Conservation (phyloP, 192 early-diverging fungal genomes). For the Dimargaris cristalligena region DNA sequence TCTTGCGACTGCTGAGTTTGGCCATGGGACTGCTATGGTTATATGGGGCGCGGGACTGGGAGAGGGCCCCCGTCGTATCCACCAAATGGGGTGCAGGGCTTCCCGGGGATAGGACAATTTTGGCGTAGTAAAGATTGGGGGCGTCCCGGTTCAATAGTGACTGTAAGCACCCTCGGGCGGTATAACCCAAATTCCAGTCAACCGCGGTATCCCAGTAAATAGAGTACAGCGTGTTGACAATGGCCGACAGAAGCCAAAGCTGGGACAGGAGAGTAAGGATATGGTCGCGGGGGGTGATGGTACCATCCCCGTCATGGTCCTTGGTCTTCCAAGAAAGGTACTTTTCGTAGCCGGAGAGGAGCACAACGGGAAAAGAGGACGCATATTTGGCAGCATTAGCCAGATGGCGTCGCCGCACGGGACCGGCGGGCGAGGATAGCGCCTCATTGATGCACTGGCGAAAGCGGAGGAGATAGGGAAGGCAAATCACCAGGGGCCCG, state of each 20-base stretch:
- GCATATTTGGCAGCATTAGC: constrained; percentile 88
- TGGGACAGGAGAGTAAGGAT: constrained; percentile 9
- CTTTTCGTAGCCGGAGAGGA: constrained; percentile 14
- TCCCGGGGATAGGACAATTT: background rate
- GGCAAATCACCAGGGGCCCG: constrained; percentile 17
- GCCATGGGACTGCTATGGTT: too few species aligned
- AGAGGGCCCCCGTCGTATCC: too few species aligned
- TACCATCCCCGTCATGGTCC: constrained; percentile 14
- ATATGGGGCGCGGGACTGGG: too few species aligned
- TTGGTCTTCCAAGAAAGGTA: background rate
- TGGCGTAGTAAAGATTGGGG: background rate
- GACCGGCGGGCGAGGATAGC: constrained; percentile 12
- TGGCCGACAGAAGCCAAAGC: constrained; percentile 45
- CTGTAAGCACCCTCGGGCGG: constrained; percentile 19
- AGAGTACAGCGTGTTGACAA: constrained; percentile 82
- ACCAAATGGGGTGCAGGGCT: too few species aligned
- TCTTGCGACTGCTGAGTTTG: too few species aligned
- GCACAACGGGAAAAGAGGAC: constrained; percentile 38
- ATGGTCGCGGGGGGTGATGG: background rate
- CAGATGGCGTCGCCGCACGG: constrained; percentile 48
- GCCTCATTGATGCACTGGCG: constrained; percentile 30
- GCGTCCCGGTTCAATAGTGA: background rate
- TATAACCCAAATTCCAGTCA: constrained; percentile 66
- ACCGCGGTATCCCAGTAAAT: constrained; percentile 91
- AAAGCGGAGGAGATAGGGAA: constrained; percentile 27